Evolutionary conservation across 2,329 filamentous ascomycete species (phyloP).

Genomic region (Colletotrichum sp.): DNA sequence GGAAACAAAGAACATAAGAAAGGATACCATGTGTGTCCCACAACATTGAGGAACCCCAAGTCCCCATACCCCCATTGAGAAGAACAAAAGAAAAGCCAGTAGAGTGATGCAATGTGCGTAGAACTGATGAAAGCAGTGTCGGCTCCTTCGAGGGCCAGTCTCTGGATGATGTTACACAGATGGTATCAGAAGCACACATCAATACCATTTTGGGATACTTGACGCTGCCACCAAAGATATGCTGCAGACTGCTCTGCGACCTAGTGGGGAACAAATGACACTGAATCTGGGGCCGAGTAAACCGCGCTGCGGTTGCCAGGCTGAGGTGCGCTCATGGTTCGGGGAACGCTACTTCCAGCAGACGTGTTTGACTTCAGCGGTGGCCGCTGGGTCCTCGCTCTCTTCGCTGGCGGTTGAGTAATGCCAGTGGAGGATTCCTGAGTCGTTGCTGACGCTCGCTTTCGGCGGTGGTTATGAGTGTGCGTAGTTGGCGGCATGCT

Average conservation of each 20-base stretch:
- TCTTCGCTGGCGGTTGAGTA: not conserved
- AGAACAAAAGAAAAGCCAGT: not conserved
- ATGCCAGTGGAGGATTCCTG: not conserved
- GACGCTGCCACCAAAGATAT: not conserved
- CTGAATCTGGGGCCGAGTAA: not conserved
- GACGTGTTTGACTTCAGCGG: not conserved
- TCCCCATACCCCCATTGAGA: not conserved
- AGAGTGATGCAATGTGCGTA: not conserved
- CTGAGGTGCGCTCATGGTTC: not conserved
- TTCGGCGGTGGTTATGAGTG: not conserved
- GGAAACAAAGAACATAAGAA: not conserved
- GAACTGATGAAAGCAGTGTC: not conserved
- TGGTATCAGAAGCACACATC: not conserved
- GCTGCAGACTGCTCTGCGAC: not conserved
- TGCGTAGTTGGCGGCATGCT: not conserved
- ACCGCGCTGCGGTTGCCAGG: not conserved
- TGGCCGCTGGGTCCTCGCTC: not conserved
- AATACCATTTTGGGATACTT: not conserved
- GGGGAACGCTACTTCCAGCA: not conserved
- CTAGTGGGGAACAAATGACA: not conserved
- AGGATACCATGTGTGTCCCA: not conserved
- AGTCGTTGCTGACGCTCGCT: not conserved
- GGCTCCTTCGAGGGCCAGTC: not conserved
- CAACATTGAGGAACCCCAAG: not conserved
- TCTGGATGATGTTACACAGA: not conserved